A percentile compares a stretch with the other conserved stretches of the same genome.
Conservation (phyloP, 129 eudicot genomes). For the Escallonia rubra region DNA sequence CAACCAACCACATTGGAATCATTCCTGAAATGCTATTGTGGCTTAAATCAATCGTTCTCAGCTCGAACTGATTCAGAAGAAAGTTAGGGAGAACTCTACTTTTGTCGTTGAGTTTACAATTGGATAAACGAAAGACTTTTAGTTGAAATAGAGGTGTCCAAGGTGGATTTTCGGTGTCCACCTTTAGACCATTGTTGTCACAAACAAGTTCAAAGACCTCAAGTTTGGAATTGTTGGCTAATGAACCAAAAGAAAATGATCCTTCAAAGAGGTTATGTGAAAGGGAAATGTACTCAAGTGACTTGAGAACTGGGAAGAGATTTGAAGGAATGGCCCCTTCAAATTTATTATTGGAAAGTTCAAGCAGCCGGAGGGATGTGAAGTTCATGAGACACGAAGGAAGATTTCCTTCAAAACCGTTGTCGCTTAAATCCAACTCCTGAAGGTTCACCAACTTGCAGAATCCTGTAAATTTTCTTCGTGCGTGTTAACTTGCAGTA, state of each 20-base stretch:
- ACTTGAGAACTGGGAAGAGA: background rate
- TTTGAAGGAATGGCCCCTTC: background rate
- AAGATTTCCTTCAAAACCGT: background rate
- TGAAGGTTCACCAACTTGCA: constrained; percentile 7
- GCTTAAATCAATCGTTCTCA: background rate
- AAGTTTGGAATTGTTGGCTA: constrained; percentile 1
- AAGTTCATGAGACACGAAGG: constrained; percentile 16
- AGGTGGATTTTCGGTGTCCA: background rate
- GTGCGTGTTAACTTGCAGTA: too few relatives aligned
- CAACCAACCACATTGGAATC: constrained; percentile 5
- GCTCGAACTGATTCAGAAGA: background rate
- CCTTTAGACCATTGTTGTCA: background rate
- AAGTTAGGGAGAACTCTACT: background rate
- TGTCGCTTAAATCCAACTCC: background rate
- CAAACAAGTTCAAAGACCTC: constrained; percentile 1
- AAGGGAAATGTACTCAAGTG: constrained; percentile 13
- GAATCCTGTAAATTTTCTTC: too few relatives aligned
- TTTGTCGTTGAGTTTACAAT: background rate
- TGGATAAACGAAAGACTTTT: background rate
- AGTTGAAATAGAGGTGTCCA: constrained; percentile 8
- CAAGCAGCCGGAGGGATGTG: constrained; percentile 8
- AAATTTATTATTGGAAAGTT: background rate
- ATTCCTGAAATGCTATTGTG: background rate
- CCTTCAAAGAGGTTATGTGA: constrained; percentile 10
- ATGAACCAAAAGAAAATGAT: background rate